Evolutionary conservation across 225 moss, liverwort and hornwort genomes (phyloP).

Genomic region (Bryum argenteum): DNA sequence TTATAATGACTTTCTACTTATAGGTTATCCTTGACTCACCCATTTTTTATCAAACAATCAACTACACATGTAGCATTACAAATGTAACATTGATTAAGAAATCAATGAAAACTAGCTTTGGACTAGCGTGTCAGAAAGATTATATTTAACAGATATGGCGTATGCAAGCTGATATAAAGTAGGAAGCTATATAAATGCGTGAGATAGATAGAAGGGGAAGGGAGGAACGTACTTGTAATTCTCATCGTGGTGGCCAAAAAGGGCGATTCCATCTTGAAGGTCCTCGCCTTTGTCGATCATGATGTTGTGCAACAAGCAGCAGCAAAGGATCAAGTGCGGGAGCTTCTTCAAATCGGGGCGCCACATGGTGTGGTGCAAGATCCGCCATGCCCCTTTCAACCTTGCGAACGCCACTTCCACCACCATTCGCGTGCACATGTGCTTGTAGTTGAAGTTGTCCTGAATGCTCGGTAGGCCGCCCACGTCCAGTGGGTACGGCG

Average conservation of each 20-base stretch:
- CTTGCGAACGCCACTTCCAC: constrained; percentile 71
- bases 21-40: too few species aligned
- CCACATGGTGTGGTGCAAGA: constrained; percentile 78
- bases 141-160: too few species aligned
- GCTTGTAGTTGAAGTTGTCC: constrained; percentile 76
- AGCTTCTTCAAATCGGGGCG: constrained; percentile 71
- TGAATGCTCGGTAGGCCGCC: constrained; percentile 47
- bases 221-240: constrained; percentile 49
- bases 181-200: too few species aligned
- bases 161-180: too few species aligned
- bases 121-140: too few species aligned
- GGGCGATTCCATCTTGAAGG: constrained; percentile 62
- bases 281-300: constrained; percentile 70
- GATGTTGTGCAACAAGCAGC: constrained; percentile 83
- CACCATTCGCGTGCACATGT: constrained; percentile 57
- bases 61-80: too few species aligned
- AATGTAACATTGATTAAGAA: too few species aligned
- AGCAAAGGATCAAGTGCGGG: constrained; percentile 70
- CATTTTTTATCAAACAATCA: too few species aligned
- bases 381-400: constrained; percentile 80
- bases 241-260: constrained; percentile 71
- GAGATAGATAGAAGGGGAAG: not conserved
- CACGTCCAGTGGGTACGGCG: constrained; percentile 68
- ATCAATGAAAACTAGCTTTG: too few species aligned
- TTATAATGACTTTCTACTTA: too few species aligned